Conservation (phyloP, 1,284 basidiomycete genomes). For the Tranzscheliella williamsii region DNA sequence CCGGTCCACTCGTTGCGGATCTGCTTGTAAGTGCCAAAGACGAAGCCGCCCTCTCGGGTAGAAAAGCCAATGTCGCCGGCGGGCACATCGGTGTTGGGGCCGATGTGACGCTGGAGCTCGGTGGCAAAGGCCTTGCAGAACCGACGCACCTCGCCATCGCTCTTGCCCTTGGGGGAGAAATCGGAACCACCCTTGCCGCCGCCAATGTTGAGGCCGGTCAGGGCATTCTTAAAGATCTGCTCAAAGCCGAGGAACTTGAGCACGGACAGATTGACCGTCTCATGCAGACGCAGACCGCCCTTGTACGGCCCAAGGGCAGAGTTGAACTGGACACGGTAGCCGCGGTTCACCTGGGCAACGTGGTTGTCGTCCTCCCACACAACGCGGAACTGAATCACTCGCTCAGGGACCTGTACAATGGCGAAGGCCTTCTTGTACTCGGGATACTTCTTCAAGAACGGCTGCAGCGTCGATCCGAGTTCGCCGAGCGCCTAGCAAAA, state of each 20-base stretch:
- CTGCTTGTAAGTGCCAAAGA: constrained; percentile 69
- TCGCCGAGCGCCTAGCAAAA: constrained; percentile 73
- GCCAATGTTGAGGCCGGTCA: constrained; percentile 77
- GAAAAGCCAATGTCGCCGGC: constrained; percentile 76
- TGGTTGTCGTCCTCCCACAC: constrained; percentile 74
- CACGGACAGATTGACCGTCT: constrained; percentile 79
- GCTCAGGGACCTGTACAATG: constrained; percentile 74
- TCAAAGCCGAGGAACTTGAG: constrained; percentile 85
- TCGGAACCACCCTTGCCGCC: constrained; percentile 69
- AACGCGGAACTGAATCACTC: constrained; percentile 69
- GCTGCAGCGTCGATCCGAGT: constrained; percentile 70
- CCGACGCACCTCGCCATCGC: constrained; percentile 74
- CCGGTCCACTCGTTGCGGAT: constrained; percentile 76
- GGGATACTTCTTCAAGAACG: constrained; percentile 73
- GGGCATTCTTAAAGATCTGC: constrained; percentile 81
- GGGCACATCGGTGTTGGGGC: constrained; percentile 74
- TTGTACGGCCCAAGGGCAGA: constrained; percentile 82
- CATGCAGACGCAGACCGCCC: constrained; percentile 78
- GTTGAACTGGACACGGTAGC: constrained; percentile 81
- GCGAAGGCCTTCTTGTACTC: constrained; percentile 74
- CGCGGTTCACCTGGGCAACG: constrained; percentile 72
- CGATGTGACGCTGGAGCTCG: constrained; percentile 53
- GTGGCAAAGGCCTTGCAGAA: constrained; percentile 65
- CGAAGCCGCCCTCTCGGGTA: constrained; percentile 59
- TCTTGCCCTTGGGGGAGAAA: constrained; percentile 82